Evolutionary conservation across 1,139 yeast species (phyloP).

Genomic region (Kodamaea suecica): DNA sequence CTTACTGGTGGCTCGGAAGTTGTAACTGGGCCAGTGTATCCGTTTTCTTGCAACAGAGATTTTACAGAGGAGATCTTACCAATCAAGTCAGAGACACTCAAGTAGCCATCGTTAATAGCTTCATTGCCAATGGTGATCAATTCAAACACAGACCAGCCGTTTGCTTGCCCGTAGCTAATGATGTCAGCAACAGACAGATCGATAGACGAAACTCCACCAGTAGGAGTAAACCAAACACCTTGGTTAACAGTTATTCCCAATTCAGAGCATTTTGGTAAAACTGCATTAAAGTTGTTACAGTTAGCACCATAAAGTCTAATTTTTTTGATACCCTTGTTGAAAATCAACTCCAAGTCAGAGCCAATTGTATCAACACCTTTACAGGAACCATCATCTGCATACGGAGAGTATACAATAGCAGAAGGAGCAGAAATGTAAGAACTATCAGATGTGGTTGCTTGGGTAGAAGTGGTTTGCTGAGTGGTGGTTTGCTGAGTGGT

Average conservation of each 20-base stretch:
- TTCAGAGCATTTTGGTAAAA: constrained; percentile 57
- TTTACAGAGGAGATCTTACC: constrained; percentile 64
- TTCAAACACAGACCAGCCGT: constrained; percentile 68
- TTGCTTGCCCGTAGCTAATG: constrained; percentile 49
- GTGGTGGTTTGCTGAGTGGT: constrained; percentile 2
- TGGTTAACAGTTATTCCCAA: constrained; percentile 76
- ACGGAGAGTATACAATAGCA: constrained; percentile 78
- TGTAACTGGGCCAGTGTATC: constrained; percentile 73
- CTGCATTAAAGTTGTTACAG: constrained; percentile 65
- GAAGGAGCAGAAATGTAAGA: constrained; percentile 40
- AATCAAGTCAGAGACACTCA: constrained; percentile 56
- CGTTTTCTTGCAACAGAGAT: constrained; percentile 55
- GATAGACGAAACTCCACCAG: constrained; percentile 64
- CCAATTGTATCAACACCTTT: constrained; percentile 53
- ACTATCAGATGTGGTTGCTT: constrained; percentile 18
- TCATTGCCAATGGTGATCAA: constrained; percentile 84
- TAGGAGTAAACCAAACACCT: constrained; percentile 72
- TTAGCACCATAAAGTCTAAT: constrained; percentile 85
- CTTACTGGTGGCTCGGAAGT: constrained; percentile 89
- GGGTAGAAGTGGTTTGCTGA: constrained; percentile 16
- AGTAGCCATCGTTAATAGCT: constrained; percentile 64
- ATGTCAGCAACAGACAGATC: constrained; percentile 56
- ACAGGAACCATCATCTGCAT: constrained; percentile 64
- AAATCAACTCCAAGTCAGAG: constrained; percentile 58
- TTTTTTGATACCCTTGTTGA: constrained; percentile 56